Conservation (phyloP, 192 early-diverging fungal genomes). For the Entrophospora sp. region DNA sequence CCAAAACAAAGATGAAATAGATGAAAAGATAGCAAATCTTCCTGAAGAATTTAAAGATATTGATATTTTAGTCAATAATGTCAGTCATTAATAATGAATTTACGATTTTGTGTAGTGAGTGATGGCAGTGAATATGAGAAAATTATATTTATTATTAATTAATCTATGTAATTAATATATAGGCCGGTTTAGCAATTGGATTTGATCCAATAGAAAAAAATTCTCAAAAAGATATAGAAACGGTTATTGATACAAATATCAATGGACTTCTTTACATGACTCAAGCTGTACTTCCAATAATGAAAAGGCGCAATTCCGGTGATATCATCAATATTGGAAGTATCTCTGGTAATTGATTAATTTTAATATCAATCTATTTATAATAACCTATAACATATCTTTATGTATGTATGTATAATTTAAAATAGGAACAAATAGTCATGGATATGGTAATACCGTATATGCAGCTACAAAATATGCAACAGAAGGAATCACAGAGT, state of each 20-base stretch:
- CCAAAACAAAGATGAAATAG: conserved; percentile 37
- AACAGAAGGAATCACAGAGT: conserved; percentile 66
- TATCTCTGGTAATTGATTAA: conserved; percentile 42
- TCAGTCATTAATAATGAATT: conserved; percentile 32
- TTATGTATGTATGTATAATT: background rate
- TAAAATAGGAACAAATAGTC: conserved; percentile 60
- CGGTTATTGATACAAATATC: conserved; percentile 86
- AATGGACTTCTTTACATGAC: conserved; percentile 79
- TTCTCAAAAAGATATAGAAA: conserved; percentile 53
- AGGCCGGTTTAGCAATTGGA: conserved; percentile 59
- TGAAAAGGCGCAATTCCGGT: conserved; percentile 60
- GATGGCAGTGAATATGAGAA: too few species aligned
- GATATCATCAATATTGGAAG: conserved; percentile 82
- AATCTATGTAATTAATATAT: background rate
- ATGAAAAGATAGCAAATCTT: conserved; percentile 35
- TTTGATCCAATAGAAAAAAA: conserved; percentile 57
- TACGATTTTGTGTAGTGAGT: background rate
- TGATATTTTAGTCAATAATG: conserved; percentile 87
- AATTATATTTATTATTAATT: background rate
- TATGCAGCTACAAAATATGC: conserved; percentile 83
- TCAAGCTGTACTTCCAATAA: conserved; percentile 67
- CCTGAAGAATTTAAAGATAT: conserved; percentile 51
- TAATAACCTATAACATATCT: background rate
- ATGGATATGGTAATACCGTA: conserved; percentile 58
- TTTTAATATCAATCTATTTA: background rate